These are phyloP conservation scores for Botrytis fragariae DNA, from an alignment of 2,329 filamentous ascomycete genomes.

Conservation along the genomic window DNA sequence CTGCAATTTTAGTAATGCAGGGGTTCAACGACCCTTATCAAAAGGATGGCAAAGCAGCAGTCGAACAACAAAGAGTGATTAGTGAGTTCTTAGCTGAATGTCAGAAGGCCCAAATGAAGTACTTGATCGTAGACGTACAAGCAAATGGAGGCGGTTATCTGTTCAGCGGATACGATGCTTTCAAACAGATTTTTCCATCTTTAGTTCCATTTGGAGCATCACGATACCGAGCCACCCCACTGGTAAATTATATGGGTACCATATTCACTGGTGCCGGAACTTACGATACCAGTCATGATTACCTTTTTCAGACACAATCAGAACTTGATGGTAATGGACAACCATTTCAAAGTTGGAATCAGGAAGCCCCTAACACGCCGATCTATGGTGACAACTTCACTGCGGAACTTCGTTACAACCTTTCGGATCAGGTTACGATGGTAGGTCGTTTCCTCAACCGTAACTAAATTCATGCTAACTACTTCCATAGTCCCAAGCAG, in stretches of 20 bases:
- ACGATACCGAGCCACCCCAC: slow-evolving; percentile 27
- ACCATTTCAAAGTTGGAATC: slow-evolving; percentile 23
- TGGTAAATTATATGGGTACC: slow-evolving; percentile 18
- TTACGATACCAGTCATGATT: neutral
- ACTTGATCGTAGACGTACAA: slow-evolving; percentile 50
- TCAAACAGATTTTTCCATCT: slow-evolving; percentile 41
- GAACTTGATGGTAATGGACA: slow-evolving; percentile 23
- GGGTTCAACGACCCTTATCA: slow-evolving; percentile 29
- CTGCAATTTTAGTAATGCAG: slow-evolving; percentile 28
- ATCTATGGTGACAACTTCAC: slow-evolving; percentile 20
- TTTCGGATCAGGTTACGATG: slow-evolving; percentile 29
- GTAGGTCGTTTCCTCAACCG: neutral
- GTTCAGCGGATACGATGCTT: slow-evolving; percentile 48
- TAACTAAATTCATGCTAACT: neutral
- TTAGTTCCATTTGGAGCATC: slow-evolving; percentile 42
- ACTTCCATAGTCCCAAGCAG: slow-evolving; percentile 17
- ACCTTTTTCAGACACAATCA: slow-evolving; percentile 1
- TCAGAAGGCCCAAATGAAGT: slow-evolving; percentile 15
- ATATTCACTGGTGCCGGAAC: slow-evolving; percentile 13
- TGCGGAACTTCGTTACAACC: slow-evolving; percentile 29
- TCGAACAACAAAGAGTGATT: slow-evolving; percentile 15
- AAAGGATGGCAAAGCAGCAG: neutral
- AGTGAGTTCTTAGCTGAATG: slow-evolving; percentile 13
- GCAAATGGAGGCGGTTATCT: slow-evolving; percentile 58
- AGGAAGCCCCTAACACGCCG: slow-evolving; percentile 5